phyloP scores from a whole-genome alignment of 225 moss, liverwort and hornwort genomes.

The Marchantia polymorpha region DNA sequence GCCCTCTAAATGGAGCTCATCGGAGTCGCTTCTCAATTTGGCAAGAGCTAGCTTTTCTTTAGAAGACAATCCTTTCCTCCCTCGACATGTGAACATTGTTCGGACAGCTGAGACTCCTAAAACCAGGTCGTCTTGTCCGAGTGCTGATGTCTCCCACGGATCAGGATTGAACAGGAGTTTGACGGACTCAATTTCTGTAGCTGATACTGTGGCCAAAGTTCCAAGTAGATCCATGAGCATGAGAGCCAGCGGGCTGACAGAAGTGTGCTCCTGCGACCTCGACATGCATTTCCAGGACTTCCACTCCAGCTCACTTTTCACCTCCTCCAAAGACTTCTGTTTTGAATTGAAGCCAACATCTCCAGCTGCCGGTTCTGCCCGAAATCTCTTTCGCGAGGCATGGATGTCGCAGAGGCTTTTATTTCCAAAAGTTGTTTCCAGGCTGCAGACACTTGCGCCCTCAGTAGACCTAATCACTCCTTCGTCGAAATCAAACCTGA shows the following conservation, averaged over 20 bases:
- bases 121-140: not conserved
- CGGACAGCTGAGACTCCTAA: not conserved
- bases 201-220: conserved; percentile 4
- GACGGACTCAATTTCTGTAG: conserved; percentile 21
- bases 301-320: conserved; percentile 21
- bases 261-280: not conserved
- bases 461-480: conserved; percentile 42
- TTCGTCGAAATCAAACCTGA: conserved; percentile 62
- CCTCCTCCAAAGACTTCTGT: not conserved
- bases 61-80: conserved; percentile 42
- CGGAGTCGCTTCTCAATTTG: conserved; percentile 39
- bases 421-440: conserved; percentile 33
- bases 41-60: conserved; percentile 61
- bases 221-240: conserved; percentile 26
- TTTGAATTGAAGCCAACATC: not conserved
- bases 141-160: not conserved
- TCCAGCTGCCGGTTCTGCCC: conserved; percentile 10
- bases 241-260: conserved; percentile 10
- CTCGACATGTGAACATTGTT: conserved; percentile 20
- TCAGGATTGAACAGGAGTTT: conserved; percentile 14
- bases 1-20: conserved; percentile 47
- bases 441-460: conserved; percentile 36
- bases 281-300: conserved; percentile 30
- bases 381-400: conserved; percentile 9
- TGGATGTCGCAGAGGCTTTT: not conserved